Percentiles rank a stretch among this genome's conserved stretches.
These are phyloP conservation scores for Posidonia oceanica DNA, from an alignment of 116 monocot genomes.

Conservation along the genomic window DNA sequence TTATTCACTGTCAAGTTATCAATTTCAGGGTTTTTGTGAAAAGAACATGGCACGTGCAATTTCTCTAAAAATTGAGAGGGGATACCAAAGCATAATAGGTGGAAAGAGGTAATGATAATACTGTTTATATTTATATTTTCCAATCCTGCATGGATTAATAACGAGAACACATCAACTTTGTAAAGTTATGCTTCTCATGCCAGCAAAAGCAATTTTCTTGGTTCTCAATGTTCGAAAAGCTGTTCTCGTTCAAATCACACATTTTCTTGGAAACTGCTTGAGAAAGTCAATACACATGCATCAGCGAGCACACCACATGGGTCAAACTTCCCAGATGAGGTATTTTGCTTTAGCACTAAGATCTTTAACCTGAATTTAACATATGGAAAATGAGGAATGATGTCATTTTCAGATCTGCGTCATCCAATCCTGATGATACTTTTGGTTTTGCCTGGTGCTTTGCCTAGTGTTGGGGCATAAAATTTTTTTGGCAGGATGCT, in stretches of 20 bases:
- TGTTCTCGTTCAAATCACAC: slow-evolving; percentile 29
- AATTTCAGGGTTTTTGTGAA: slow-evolving; percentile 4
- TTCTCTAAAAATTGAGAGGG: slow-evolving; percentile 2
- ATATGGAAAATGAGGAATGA: background rate
- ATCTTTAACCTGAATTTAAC: background rate
- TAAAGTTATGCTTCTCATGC: slow-evolving; percentile 2
- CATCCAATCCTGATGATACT: too few species aligned
- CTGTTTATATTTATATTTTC: background rate
- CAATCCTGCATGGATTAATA: background rate
- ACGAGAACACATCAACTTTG: background rate
- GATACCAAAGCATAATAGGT: background rate
- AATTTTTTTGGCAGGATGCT: background rate
- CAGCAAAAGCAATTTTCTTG: background rate
- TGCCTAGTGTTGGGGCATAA: too few species aligned
- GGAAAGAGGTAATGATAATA: background rate
- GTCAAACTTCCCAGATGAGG: slow-evolving; percentile 35
- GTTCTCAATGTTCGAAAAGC: slow-evolving; percentile 17
- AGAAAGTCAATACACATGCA: slow-evolving; percentile 18
- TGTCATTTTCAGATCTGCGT: too few species aligned
- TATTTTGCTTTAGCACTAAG: slow-evolving; percentile 11
- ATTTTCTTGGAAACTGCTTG: slow-evolving; percentile 27
- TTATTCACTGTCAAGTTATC: background rate
- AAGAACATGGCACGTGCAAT: background rate
- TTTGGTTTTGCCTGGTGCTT: too few species aligned
- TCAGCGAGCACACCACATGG: slow-evolving; percentile 19